Evolutionary conservation across 2,329 filamentous ascomycete species (phyloP).

Genomic region (Aspergillus flavus): DNA sequence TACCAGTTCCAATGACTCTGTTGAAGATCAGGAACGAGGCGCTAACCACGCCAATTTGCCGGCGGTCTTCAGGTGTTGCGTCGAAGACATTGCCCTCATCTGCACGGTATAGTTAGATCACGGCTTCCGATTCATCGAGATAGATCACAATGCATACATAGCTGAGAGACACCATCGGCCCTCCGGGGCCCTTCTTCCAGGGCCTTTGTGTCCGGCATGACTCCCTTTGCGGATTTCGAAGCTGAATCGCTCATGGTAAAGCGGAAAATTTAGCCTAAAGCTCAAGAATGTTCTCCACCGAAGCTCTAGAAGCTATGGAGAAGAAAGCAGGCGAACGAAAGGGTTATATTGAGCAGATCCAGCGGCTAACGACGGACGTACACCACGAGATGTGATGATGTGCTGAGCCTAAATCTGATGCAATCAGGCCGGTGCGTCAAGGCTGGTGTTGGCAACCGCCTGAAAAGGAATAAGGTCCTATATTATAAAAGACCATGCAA

Average conservation of each 20-base stretch:
- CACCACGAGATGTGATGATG: conserved; percentile 27
- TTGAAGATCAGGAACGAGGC: conserved; percentile 54
- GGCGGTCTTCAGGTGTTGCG: conserved; percentile 37
- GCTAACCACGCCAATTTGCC: conserved; percentile 44
- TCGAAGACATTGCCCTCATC: conserved; percentile 42
- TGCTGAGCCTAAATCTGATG: conserved; percentile 34
- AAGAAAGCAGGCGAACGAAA: neutral
- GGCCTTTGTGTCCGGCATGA: conserved; percentile 25
- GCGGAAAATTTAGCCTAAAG: neutral
- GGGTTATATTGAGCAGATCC: neutral
- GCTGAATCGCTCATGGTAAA: conserved; percentile 19
- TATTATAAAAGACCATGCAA: conserved; percentile 1
- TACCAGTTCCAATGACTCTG: conserved; percentile 53
- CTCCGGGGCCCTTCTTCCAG: conserved; percentile 28
- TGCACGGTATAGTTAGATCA: conserved; percentile 20
- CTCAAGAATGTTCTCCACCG: neutral
- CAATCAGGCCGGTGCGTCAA: conserved; percentile 21
- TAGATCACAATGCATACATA: conserved; percentile 30
- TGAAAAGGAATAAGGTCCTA: neutral
- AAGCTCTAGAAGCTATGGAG: conserved; percentile 10
- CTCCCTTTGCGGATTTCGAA: conserved; percentile 18
- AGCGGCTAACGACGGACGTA: conserved; percentile 17
- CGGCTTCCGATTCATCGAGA: neutral
- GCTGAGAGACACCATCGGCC: conserved; percentile 35
- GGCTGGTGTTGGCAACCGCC: conserved; percentile 4